Evolutionary conservation across 2,329 filamentous ascomycete species (phyloP), one percentile per base, ranked within the genome.

Genomic region (Diaporthe humulicola): DNA sequence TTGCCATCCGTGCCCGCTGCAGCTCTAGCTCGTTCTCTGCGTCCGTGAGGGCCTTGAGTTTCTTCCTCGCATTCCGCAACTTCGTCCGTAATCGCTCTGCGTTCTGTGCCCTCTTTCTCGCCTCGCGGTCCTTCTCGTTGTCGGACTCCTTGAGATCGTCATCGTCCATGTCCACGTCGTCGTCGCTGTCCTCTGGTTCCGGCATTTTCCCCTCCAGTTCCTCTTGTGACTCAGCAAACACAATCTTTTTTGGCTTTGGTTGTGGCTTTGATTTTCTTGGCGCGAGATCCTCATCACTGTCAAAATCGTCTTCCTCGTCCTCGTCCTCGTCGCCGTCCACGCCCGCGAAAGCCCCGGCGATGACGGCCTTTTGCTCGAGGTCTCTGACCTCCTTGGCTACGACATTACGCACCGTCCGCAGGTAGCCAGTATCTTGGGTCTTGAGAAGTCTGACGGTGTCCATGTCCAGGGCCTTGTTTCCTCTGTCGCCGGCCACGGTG

Each of bases 361-460:
- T 80, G 12, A 90, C 84, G 2, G 89, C 84, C 74, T 88, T 85
- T 82, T 90, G 86, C 83, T 92, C 88, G 36, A 93, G 80, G 71
- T 79, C 82, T 54, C 85, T 84, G 2, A 92, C 88, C 77, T 93
- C 90, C 80, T 92, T 92, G 74, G 84, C 80, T 4, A 89, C 86
- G 36, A 91, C 86, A 77, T 91, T 92, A 73, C 89, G 85, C 86
- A 91, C 89, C 30, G 90, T 92, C 76, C 92, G 85, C 36, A 93
- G 81, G 80, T 93, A 93, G 3, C 89, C 91, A 40, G 92, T 81
- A 79, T 94, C 92, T 82, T 94, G 92, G 2, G 91, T 93, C 85
- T 93, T 94, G 77, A 93, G 87, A 30, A 93, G 84, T 28, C 91
- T 86, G 33, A 91, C 90, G 1, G 87, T 87, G 30, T 93, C 90